A percentile compares a stretch with the other conserved stretches of the same genome.
These are phyloP conservation scores for Arthrobotrys entomopaga DNA, from an alignment of 2,329 filamentous ascomycete genomes.

Conservation along the genomic window DNA sequence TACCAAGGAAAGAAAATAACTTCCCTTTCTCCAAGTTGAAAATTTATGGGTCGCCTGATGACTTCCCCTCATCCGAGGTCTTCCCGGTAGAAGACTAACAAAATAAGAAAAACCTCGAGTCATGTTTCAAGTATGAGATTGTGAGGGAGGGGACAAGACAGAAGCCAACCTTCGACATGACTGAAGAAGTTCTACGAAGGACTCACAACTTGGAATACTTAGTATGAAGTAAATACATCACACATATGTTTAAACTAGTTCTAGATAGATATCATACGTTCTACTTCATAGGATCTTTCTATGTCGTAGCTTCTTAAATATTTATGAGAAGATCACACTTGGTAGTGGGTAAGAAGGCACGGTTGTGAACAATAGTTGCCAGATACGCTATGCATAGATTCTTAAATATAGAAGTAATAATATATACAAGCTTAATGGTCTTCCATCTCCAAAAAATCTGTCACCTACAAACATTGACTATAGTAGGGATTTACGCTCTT, in stretches of 20 bases:
- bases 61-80: constrained; percentile 10
- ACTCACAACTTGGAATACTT: no score
- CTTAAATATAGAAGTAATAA: constrained; percentile 31
- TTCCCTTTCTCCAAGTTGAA: background rate
- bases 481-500: constrained; percentile 35
- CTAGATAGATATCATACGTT: no score
- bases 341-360: background rate
- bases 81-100: background rate
- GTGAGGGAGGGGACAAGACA: no score
- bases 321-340: no score
- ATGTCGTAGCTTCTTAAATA: no score
- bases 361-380: constrained; percentile 16
- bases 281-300: no score
- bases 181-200: no score
- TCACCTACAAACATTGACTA: constrained; percentile 44
- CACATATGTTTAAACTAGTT: no score
- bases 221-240: no score
- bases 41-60: no score
- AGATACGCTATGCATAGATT: constrained; percentile 44
- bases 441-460: constrained; percentile 19
- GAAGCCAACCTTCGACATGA: no score
- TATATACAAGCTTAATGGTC: constrained; percentile 32
- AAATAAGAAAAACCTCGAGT: background rate
- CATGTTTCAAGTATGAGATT: background rate
- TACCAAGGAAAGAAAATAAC: constrained; percentile 1